A percentile compares a stretch with the other conserved stretches of the same genome.
phyloP scores from a whole-genome alignment of 352 stramenopile genomes.

The Phytophthora macrochlamydospora region DNA sequence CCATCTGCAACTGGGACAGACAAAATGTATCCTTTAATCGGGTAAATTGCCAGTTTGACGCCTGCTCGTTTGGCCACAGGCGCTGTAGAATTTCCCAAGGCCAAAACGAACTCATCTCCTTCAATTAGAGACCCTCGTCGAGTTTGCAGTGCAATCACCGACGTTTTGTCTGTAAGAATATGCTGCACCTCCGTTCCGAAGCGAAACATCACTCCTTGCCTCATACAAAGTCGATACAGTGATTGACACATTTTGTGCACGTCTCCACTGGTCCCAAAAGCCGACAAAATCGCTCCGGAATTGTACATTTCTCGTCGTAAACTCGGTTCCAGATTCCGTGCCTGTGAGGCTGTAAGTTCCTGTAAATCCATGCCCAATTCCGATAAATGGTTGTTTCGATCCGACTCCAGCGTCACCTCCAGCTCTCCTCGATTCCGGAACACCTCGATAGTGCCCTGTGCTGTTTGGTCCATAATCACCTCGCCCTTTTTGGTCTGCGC shows the following conservation, averaged over 20 bases:
- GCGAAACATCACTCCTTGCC: slow-evolving; percentile 88
- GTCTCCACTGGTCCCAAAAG: slow-evolving; percentile 85
- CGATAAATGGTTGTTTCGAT: slow-evolving; percentile 68
- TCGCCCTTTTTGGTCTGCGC: slow-evolving; percentile 78
- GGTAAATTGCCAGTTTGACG: slow-evolving; percentile 82
- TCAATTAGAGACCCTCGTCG: slow-evolving; percentile 83
- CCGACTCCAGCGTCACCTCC: slow-evolving; percentile 73
- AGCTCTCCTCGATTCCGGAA: slow-evolving; percentile 62
- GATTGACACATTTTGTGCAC: slow-evolving; percentile 90
- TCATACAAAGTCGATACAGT: slow-evolving; percentile 78
- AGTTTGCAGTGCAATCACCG: slow-evolving; percentile 83
- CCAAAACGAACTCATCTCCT: slow-evolving; percentile 87
- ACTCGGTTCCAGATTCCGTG: slow-evolving; percentile 70
- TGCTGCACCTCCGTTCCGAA: slow-evolving; percentile 87
- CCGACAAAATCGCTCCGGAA: slow-evolving; percentile 74
- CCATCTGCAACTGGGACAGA: slow-evolving; percentile 72
- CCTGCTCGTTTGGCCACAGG: slow-evolving; percentile 69
- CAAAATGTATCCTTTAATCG: slow-evolving; percentile 88
- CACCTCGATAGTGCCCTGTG: slow-evolving; percentile 83
- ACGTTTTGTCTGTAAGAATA: slow-evolving; percentile 75
- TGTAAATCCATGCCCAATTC: slow-evolving; percentile 85
- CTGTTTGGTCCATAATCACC: slow-evolving; percentile 88
- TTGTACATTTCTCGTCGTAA: slow-evolving; percentile 62
- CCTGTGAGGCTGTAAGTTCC: slow-evolving; percentile 55
- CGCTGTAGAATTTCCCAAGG: slow-evolving; percentile 79